A percentile compares a stretch with the other conserved stretches of the same genome.
Conservation (phyloP, 129 eudicot species). For the Apium graveolens region DNA sequence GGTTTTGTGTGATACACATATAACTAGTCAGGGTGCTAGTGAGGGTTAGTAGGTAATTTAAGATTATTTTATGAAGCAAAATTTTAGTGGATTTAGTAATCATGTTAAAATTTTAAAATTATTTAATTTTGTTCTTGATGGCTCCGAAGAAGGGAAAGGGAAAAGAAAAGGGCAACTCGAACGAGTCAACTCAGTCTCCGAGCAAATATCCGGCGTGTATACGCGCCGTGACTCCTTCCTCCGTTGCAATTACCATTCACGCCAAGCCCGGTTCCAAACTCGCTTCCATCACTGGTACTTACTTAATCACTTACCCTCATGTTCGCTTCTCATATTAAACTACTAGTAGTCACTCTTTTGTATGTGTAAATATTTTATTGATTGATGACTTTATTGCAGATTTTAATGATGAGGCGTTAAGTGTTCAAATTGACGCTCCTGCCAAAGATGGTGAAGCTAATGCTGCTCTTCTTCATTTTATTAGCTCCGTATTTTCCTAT, state of each 20-base stretch:
- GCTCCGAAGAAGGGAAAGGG: conserved; percentile 74
- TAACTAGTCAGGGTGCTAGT: no score
- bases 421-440: conserved; percentile 97
- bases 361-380: background rate
- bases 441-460: conserved; percentile 98
- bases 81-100: no score
- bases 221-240: conserved; percentile 58
- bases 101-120: no score
- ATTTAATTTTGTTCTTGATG: conserved; percentile 31
- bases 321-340: no score
- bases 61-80: no score
- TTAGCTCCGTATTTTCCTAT: conserved; percentile 77
- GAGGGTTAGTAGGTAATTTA: no score
- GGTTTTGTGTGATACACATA: no score
- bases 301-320: no score
- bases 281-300: conserved; percentile 72
- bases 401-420: conserved; percentile 67
- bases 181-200: conserved; percentile 33
- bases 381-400: conserved; percentile 22
- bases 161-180: conserved; percentile 44
- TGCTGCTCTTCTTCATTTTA: conserved; percentile 79
- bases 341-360: background rate
- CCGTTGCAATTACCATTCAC: conserved; percentile 83
- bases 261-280: conserved; percentile 95
- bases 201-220: conserved; percentile 61